Evolutionary conservation across 129 eudicot species (phyloP).

Genomic region (sunflower (Helianthus annuus)): HanXRQr2.0-SUNRISE NC_035438.2:18703713-18704212

Average conservation of each 20-base stretch:
- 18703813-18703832: constrained; percentile 85
- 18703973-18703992: constrained; percentile 77
- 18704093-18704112: no score
- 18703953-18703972: constrained; percentile 87
- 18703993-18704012: constrained; percentile 46
- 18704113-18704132: no score
- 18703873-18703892: constrained; percentile 81
- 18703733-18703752: constrained; percentile 81
- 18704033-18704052: constrained; percentile 56
- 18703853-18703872: constrained; percentile 63
- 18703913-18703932: constrained; percentile 74
- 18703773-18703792: constrained; percentile 69
- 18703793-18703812: constrained; percentile 83
- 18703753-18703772: constrained; percentile 56
- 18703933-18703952: constrained; percentile 91
- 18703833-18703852: constrained; percentile 76
- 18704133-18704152: no score
- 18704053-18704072: background rate
- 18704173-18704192: no score
- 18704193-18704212: no score
- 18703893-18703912: constrained; percentile 97
- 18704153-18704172: no score
- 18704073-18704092: no score
- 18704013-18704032: constrained; percentile 80
- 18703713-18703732: background rate